These are phyloP conservation scores for Xylaria hypoxylon DNA, from an alignment of 2,329 filamentous ascomycete genomes.

Conservation along the genomic window DNA sequence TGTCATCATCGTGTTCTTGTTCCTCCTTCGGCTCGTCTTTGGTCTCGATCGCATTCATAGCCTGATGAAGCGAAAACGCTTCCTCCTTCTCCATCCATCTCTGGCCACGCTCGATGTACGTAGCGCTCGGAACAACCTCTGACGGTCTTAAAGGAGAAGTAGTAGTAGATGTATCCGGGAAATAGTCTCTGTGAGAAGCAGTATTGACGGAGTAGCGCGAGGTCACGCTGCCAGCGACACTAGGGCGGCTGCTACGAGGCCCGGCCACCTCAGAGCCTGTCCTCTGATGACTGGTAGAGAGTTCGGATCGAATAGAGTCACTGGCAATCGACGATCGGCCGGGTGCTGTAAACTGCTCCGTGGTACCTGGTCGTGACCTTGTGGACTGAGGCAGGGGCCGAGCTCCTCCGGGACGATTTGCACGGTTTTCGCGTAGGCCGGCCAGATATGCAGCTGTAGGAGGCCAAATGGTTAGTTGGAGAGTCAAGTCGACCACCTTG, in stretches of 20 bases:
- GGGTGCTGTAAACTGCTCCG: conserved; percentile 42
- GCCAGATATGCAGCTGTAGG: conserved; percentile 68
- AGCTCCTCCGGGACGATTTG: conserved; percentile 76
- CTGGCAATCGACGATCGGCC: conserved; percentile 50
- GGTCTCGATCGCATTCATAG: conserved; percentile 79
- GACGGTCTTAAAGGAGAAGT: conserved; percentile 64
- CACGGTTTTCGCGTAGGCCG: conserved; percentile 75
- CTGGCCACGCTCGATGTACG: conserved; percentile 79
- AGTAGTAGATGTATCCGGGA: conserved; percentile 55
- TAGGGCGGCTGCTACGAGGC: conserved; percentile 55
- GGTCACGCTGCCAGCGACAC: conserved; percentile 59
- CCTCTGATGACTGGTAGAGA: conserved; percentile 52
- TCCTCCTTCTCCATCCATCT: conserved; percentile 87
- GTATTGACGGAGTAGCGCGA: conserved; percentile 63
- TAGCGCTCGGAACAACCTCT: conserved; percentile 72
- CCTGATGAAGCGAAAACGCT: conserved; percentile 74
- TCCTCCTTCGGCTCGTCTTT: conserved; percentile 44
- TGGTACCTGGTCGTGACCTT: conserved; percentile 48
- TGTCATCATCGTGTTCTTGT: conserved; percentile 65
- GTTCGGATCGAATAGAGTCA: conserved; percentile 49
- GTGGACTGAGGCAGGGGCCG: conserved; percentile 66
- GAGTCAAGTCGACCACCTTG: conserved; percentile 21
- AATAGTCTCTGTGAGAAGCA: conserved; percentile 63
- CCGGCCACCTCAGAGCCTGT: conserved; percentile 47
- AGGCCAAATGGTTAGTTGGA: conserved; percentile 31